These are phyloP conservation scores for Cryoendolithus antarcticus DNA, from an alignment of 2,329 filamentous ascomycete genomes.

Conservation along the genomic window DNA sequence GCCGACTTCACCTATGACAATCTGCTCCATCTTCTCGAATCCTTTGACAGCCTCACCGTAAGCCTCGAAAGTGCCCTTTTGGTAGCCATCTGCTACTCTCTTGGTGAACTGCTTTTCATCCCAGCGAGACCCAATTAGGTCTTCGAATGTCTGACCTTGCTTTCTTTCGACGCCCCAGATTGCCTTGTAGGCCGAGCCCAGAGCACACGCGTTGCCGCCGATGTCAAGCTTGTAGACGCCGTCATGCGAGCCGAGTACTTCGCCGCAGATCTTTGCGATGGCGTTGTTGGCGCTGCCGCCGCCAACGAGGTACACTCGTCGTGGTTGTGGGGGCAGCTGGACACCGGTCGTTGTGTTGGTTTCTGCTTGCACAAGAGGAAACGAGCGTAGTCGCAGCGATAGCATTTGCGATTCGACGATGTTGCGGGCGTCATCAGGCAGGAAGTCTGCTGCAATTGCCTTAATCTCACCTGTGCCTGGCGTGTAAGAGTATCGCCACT, in stretches of 20 bases:
- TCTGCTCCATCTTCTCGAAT: slow-evolving; percentile 63
- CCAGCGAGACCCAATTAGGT: slow-evolving; percentile 75
- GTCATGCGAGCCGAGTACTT: slow-evolving; percentile 78
- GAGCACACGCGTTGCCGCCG: slow-evolving; percentile 84
- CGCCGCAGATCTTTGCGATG: slow-evolving; percentile 71
- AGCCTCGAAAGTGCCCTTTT: slow-evolving; percentile 56
- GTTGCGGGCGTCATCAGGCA: slow-evolving; percentile 58
- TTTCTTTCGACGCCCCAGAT: slow-evolving; percentile 74
- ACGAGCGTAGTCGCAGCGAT: slow-evolving; percentile 78
- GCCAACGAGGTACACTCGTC: slow-evolving; percentile 85
- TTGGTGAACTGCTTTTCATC: slow-evolving; percentile 70
- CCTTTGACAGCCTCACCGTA: slow-evolving; percentile 68
- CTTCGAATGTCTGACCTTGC: slow-evolving; percentile 58
- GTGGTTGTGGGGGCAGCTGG: slow-evolving; percentile 65
- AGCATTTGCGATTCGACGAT: slow-evolving; percentile 95
- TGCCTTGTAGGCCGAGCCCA: slow-evolving; percentile 91
- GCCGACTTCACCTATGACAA: slow-evolving; percentile 37
- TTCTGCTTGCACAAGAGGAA: slow-evolving; percentile 50
- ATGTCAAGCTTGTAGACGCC: slow-evolving; percentile 91
- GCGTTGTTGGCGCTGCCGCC: slow-evolving; percentile 83
- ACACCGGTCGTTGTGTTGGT: slow-evolving; percentile 31
- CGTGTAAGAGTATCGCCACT: slow-evolving; percentile 66
- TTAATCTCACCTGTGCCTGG: slow-evolving; percentile 35
- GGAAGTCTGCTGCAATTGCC: slow-evolving; percentile 31
- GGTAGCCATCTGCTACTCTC: slow-evolving; percentile 72